Evolutionary conservation across 768 basidiomycete species (phyloP), one percentile per base, ranked within the genome.

Genomic region (Dacryopinax spathularia): DNA sequence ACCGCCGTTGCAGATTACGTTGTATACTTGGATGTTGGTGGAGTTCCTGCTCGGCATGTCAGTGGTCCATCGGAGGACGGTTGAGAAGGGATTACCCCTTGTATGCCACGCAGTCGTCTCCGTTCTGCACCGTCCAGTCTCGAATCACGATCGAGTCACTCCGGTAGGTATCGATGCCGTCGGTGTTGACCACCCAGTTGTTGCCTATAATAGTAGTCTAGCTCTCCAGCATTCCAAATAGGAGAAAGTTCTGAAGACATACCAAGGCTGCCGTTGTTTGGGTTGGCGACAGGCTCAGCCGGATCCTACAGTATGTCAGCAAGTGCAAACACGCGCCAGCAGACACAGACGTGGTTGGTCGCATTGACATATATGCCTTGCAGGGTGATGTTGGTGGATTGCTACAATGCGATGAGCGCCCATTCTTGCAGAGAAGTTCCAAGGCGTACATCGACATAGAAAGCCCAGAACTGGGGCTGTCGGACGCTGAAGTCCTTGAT

Each of bases 391-490:
- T 75, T 72, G 60, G 73, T 70, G 20, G 76, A 74, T 27, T 69
- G 63, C 34, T 71, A 72, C 33, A 77, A 66, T 22, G 75, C 70
- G 69, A 75, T 76, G 1, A 44, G 43, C 12, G 9, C 7, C 9
- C 43, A 20, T 22, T 22, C 12, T 15, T 44, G n/a, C 43, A 44
- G n/a, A 12, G 13, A 7, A 7, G 9, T 44, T 22, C 9, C n/a
- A 44, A n/a, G n/a, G n/a, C 36, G 13, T 44, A 44, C 43, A 44
- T 44, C 43, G 43, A 44, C 43, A 22, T 10, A 44, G 43, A 44
- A 44, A 15, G 77, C 76, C 77, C 77, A 78, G 65, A 77, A 76
- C 63, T 77, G 76, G 20, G 75, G 75, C 62, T 77, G 77, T 29
- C 77, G 71, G 59, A 78, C 74, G 60, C 74, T 72, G 37, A 77